Conservation (phyloP, 768 basidiomycete species). For the Suillus occidentalis region DNA sequence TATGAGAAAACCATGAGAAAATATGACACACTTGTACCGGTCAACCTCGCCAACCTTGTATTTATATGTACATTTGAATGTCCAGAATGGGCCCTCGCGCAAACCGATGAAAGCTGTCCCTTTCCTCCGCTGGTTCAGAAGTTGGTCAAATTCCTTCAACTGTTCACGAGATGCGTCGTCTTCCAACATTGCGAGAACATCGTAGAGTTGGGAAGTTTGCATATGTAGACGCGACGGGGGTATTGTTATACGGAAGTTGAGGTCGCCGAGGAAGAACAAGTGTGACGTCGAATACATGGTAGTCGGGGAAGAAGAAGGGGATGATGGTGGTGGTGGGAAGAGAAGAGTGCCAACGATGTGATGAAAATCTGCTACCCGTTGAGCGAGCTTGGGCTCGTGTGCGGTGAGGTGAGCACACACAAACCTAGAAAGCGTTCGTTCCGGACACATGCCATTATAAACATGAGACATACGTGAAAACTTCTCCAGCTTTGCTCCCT, state of each 20-base stretch:
- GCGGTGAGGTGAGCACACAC: conserved; percentile 92
- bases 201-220: conserved; percentile 30
- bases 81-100: conserved; percentile 84
- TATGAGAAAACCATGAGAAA: background rate
- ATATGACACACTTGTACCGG: conserved; percentile 63
- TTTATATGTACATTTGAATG: conserved; percentile 91
- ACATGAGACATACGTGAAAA: conserved; percentile 67
- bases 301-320: conserved; percentile 40
- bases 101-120: conserved; percentile 71
- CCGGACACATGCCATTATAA: background rate
- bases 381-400: conserved; percentile 61
- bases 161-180: conserved; percentile 54
- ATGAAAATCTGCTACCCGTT: conserved; percentile 75
- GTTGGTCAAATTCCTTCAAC: conserved; percentile 73
- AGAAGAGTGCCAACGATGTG: conserved; percentile 80
- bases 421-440: conserved; percentile 53
- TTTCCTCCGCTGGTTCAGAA: conserved; percentile 60
- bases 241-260: conserved; percentile 84
- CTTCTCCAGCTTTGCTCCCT: conserved; percentile 64
- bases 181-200: conserved; percentile 42
- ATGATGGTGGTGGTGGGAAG: conserved; percentile 56
- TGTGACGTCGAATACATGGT: conserved; percentile 86
- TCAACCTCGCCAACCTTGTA: conserved; percentile 80
- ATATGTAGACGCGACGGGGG: conserved; percentile 54
- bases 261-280: conserved; percentile 90